Evolutionary conservation across 768 basidiomycete genomes (phyloP), one percentile per base, ranked within the genome.

Genomic region (Galerina sulciceps): DNA sequence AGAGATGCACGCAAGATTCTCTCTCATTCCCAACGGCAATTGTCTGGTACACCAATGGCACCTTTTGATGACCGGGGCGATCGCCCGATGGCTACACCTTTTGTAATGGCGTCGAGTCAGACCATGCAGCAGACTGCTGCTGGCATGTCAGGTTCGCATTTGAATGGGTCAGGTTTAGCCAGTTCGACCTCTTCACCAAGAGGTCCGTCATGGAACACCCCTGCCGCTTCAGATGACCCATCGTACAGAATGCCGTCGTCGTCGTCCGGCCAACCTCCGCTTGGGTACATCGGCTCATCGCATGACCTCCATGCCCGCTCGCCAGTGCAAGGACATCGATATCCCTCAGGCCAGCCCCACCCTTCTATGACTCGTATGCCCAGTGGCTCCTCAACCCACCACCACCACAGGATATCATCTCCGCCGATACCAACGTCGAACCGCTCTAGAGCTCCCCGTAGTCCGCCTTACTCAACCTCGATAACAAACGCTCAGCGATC

Each of bases 71-170:
- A 82, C 42, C 82, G 81, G 14, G 76, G 79, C 37, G 85, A 87
- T 53, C 75, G 85, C 55, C 82, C 82, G 1, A 68, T 81, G 45
- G 77, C 84, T 6, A 81, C 79, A 40, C 81, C 85, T 2, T 87
- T 86, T 63, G 81, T 78, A 8, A 79, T 86, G 71, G 76, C 73
- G 6, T 78, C 83, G 5, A 76, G 80, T 31, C 78, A 81, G 52
- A 71, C 72, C 26, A 75, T 75, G 69, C 73, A 72, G 65, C 73
- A 70, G 44, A 38, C 61, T 31, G 53, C 56, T 36, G 56, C 58
- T 26, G 61, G 53, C 9, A 43, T 59, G 46, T 48, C 66, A 15
- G 36, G 41, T 44, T 35, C 61, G 10, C 69, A 69, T 41, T 20
- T 65, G 23, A 69, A 68, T 46, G 69, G 68, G 9, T 62, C 60